A percentile compares a stretch with the other conserved stretches of the same genome.
phyloP scores from a whole-genome alignment of 2,329 filamentous ascomycete species.

The Botryosphaeria agaves region DNA sequence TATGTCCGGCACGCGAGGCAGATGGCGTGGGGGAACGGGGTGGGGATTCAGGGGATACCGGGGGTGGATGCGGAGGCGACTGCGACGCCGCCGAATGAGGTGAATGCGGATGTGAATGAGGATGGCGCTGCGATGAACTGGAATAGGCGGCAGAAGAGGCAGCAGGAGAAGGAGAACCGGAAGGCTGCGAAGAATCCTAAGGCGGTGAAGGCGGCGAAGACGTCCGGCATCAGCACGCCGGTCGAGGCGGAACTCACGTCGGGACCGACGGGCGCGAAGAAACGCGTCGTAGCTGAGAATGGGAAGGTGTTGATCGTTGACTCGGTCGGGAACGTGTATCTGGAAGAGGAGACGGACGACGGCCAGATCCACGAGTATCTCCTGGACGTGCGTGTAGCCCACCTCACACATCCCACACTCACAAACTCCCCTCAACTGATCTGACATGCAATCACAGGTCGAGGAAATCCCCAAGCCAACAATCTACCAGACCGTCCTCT shows the following conservation, averaged over 20 bases:
- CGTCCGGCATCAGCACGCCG: constrained; percentile 34
- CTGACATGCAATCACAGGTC: constrained; percentile 30
- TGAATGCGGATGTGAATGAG: constrained; percentile 17
- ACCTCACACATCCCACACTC: constrained; percentile 9
- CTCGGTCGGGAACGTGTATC: constrained; percentile 75
- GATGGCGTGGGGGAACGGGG: constrained; percentile 76
- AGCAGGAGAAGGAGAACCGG: constrained; percentile 72
- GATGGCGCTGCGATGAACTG: constrained; percentile 34
- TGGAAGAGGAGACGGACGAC: constrained; percentile 84
- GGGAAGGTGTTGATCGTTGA: constrained; percentile 92
- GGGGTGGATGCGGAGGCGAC: constrained; percentile 35
- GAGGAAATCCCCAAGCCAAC: constrained; percentile 65
- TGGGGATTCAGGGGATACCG: constrained; percentile 48
- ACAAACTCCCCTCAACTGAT: constrained; percentile 1
- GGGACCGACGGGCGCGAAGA: constrained; percentile 59
- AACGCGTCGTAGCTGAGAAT: constrained; percentile 82
- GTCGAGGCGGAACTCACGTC: constrained; percentile 31
- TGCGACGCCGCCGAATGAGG: constrained; percentile 18
- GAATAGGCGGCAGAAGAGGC: constrained; percentile 74
- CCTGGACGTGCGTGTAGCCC: constrained; percentile 53
- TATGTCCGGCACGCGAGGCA: constrained; percentile 83
- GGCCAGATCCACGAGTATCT: constrained; percentile 69
- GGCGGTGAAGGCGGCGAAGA: constrained; percentile 22
- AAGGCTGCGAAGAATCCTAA: constrained; percentile 39
- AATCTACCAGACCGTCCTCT: constrained; percentile 65